These are phyloP conservation scores for Xerocomus brunneocitrinus DNA, from an alignment of 768 basidiomycete genomes.

Conservation along the genomic window DNA sequence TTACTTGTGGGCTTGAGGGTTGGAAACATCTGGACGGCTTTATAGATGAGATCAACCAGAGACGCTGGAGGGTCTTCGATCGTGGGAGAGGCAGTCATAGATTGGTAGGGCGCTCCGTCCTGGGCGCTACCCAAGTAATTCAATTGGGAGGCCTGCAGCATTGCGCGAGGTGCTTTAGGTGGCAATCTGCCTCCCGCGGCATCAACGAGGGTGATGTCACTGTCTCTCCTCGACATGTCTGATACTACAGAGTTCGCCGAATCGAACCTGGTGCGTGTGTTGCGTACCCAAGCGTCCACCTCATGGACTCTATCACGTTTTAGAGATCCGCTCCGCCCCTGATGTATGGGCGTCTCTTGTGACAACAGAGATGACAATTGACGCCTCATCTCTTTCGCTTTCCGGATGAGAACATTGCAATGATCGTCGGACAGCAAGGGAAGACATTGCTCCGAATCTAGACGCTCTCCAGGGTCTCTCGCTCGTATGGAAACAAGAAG, in stretches of 20 bases:
- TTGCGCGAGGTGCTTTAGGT: slow-evolving; percentile 22
- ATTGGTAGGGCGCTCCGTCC: not conserved
- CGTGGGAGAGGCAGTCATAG: slow-evolving; percentile 5
- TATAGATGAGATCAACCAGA: slow-evolving; percentile 3
- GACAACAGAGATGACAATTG: slow-evolving; percentile 16
- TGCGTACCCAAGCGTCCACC: slow-evolving; percentile 11
- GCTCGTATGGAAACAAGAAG: slow-evolving; percentile 15
- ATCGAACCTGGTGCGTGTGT: slow-evolving; percentile 13
- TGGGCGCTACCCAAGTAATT: not conserved
- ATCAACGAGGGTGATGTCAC: slow-evolving; percentile 25
- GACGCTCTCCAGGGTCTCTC: slow-evolving; percentile 11
- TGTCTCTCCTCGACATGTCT: slow-evolving; percentile 20
- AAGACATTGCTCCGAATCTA: slow-evolving; percentile 18
- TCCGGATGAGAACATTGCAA: slow-evolving; percentile 17
- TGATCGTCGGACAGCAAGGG: slow-evolving; percentile 27
- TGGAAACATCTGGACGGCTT: slow-evolving; percentile 6
- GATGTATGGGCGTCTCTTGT: slow-evolving; percentile 2
- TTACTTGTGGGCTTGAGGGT: not conserved
- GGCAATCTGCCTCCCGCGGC: slow-evolving; percentile 4
- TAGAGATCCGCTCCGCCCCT: not conserved
- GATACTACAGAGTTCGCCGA: slow-evolving; percentile 11
- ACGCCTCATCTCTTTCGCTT: slow-evolving; percentile 23
- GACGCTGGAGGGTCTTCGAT: not conserved
- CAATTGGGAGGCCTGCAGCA: slow-evolving; percentile 10
- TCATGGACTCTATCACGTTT: slow-evolving; percentile 13